These are phyloP conservation scores for Malassezia slooffiae DNA, from an alignment of 1,284 basidiomycete genomes.

Conservation along the genomic window DNA sequence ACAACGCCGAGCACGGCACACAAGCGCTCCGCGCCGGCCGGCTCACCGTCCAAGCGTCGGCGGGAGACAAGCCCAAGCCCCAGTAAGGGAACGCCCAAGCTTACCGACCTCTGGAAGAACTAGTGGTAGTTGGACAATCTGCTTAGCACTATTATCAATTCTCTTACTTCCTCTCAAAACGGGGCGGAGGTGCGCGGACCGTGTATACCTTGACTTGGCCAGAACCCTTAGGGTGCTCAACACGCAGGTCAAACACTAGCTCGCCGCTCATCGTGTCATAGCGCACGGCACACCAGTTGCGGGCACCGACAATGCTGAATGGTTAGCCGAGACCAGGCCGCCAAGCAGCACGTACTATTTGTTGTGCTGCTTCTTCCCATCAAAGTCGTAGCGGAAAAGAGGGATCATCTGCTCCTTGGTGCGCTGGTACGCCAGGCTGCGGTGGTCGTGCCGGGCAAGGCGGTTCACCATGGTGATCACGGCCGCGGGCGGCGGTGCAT, in stretches of 20 bases:
- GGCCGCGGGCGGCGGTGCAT: constrained; percentile 58
- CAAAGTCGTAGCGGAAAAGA: constrained; percentile 65
- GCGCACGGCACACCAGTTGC: constrained; percentile 78
- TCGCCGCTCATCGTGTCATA: constrained; percentile 58
- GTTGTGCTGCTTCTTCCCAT: constrained; percentile 60
- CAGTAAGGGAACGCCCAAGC: no score
- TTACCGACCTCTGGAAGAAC: no score
- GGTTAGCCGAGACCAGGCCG: neutral
- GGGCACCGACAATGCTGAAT: constrained; percentile 61
- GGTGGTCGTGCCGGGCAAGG: constrained; percentile 70
- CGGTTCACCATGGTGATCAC: constrained; percentile 71
- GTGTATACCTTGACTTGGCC: constrained; percentile 36
- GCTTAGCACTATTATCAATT: no score
- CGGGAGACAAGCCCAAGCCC: no score
- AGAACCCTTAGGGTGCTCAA: constrained; percentile 53
- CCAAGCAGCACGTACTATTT: constrained; percentile 34
- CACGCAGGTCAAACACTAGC: constrained; percentile 71
- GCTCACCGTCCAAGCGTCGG: no score
- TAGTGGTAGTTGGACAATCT: no score
- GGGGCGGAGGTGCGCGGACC: constrained; percentile 31
- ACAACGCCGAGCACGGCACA: no score
- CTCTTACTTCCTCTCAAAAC: constrained; percentile 1
- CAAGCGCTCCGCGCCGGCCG: no score
- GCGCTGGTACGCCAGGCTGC: constrained; percentile 43
- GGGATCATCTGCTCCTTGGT: constrained; percentile 68